Base-by-base conservation (phyloP, 1,284 basidiomycete species). In the Meira nashicola region DNA sequence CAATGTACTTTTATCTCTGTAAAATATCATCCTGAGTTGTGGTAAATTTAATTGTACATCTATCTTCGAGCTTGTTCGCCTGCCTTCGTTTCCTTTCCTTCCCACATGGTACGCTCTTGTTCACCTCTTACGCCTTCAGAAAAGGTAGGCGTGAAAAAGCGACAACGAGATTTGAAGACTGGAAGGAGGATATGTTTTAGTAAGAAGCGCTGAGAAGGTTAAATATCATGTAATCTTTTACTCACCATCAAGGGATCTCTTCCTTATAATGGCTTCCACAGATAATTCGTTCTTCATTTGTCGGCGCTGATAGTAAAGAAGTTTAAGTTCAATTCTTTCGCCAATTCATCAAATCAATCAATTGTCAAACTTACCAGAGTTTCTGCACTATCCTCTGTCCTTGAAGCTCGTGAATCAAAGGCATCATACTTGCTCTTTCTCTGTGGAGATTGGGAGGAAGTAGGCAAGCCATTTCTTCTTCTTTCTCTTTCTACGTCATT, bases 201-300 rank as follows among this genome's bases (percentile, higher is more conserved):
- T 37, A n/a, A 28, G 50, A 15, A 39, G 38, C 15, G 7, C 19
- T 28, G 6, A 14, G 6, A 19, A 37, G 51, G 3, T 39, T 39
- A 8, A 44, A 2, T 25, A 7, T 3, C 12, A 17, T 21, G 15
- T 2, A 12, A n/a, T n/a, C n/a, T 2, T 12, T 12, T 9, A 40
- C 63, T 19, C 55, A 66, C 64, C 71, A 2, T 73, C 73, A 7
- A 74, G 55, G 10, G 71, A 71, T 9, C 73, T 54, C 0, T 65
- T 63, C 4, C 73, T 55, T 38, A 74, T 68, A 53, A 74, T 74
- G 14, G 57, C 58, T 39, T 76, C 73, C 11, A 76, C 52, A 12
- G 57, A 58, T n/a, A 76, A 56, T 53, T 76, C 73, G 58, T 76
- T 76, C 39, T 65, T 68, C 40, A 76, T 23, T 48, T 76, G 73